Base-by-base conservation (phyloP, 1,139 yeast species). In the Blastobotrys aristatus region DNA sequence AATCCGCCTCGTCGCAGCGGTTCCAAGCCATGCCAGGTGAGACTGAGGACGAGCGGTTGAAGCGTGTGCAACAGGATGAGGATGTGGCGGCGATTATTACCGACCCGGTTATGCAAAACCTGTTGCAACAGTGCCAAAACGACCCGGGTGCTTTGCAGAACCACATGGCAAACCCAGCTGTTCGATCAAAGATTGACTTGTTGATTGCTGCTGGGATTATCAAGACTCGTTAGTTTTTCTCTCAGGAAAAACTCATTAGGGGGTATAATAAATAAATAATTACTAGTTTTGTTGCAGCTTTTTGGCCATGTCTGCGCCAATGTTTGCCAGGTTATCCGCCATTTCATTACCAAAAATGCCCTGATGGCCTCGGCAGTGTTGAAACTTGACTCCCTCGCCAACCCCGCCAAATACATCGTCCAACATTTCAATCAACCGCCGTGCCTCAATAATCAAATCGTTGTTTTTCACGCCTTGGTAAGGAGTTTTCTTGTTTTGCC, bases 131-230 rank as follows among this genome's bases (percentile, higher is more conserved):
- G 72, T 98, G 97, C 17, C 87, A 85, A 68, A 88, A 82, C 53
- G 86, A 94, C 66, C 98, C 98, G 41, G 96, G 96, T 45, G 97
- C 98, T 43, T 77, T 94, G 59, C 94, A 87, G 66, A 97, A 92
- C 59, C 98, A 94, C 70, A 89, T 94, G 97, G 86, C 80, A 75
- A 94, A 92, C 70, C 97, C 98, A 32, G 95, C 82, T 56, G 89
- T 94, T 47, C 79, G 82, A 61, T 83, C 82, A 68, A 94, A 92
- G 80, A 82, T 94, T 62, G 85, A 86, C 67, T 78, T 86, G 63
- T 78, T 94, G 69, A 84, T 90, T 65, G 95, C 97, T 50, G 97
- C 98, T 29, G 99, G 99, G 65, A 88, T 94, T 50, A 90, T 94
- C 64, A 85, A 96, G 68, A 89, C 97, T 36, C 82, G 96, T 65